Conservation (phyloP, 768 basidiomycete species). For the Mycena galopus region DNA sequence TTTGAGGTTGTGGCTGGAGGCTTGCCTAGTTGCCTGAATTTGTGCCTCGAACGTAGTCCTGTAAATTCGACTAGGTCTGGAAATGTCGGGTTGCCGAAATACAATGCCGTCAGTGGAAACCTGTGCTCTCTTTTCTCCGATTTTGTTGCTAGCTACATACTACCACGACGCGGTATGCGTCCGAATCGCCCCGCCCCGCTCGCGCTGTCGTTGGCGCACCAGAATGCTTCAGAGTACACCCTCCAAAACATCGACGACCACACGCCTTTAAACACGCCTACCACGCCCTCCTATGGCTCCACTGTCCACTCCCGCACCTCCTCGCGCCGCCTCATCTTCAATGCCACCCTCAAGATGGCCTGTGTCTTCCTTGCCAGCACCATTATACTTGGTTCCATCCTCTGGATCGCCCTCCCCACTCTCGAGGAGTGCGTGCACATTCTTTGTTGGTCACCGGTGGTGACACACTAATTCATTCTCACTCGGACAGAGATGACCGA, state of each 20-base stretch:
- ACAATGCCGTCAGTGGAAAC: not conserved
- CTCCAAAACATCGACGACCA: slow-evolving; percentile 67
- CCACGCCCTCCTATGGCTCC: slow-evolving; percentile 65
- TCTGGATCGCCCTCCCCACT: slow-evolving; percentile 87
- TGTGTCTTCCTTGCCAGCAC: slow-evolving; percentile 80
- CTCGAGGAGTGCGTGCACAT: slow-evolving; percentile 73
- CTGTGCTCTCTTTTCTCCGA: not conserved
- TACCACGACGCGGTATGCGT: slow-evolving; percentile 23
- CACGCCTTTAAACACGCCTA: slow-evolving; percentile 59
- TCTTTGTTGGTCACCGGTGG: not conserved
- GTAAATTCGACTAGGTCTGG: too few species aligned
- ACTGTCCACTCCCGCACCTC: slow-evolving; percentile 48
- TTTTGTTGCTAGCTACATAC: not conserved
- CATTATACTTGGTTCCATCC: slow-evolving; percentile 75
- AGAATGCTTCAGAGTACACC: slow-evolving; percentile 69
- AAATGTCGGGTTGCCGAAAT: too few species aligned
- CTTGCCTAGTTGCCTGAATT: too few species aligned
- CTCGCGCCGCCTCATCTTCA: slow-evolving; percentile 74
- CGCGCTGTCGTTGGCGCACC: slow-evolving; percentile 37
- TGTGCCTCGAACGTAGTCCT: too few species aligned
- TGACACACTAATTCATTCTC: slow-evolving; percentile 23
- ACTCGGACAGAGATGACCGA: slow-evolving; percentile 73
- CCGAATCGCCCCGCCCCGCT: slow-evolving; percentile 18
- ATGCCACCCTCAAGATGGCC: slow-evolving; percentile 88
- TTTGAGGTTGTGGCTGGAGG: too few species aligned